phyloP scores from a whole-genome alignment of 2,329 filamentous ascomycete species.

The Aureobasidium sp. region DNA sequence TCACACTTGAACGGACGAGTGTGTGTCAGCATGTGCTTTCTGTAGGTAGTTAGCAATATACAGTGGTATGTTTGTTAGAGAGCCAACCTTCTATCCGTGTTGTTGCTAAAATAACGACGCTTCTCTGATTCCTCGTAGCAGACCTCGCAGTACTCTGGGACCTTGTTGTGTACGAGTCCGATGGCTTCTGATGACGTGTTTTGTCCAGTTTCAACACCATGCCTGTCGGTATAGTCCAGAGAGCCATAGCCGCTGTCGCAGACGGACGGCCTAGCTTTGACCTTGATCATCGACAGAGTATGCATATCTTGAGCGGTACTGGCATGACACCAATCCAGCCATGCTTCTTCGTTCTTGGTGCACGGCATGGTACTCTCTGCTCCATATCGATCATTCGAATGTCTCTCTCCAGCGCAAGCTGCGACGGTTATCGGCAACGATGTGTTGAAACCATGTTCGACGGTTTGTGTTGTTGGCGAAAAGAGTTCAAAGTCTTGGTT shows the following conservation, averaged over 20 bases:
- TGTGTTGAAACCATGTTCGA: background rate
- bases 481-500: slow-evolving; percentile 4
- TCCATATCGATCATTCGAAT: background rate
- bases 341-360: background rate
- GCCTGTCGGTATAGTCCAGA: background rate
- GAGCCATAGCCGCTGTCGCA: slow-evolving; percentile 9
- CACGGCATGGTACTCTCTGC: background rate
- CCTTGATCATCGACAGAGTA: background rate
- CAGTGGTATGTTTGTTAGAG: background rate
- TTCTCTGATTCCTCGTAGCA: slow-evolving; percentile 1
- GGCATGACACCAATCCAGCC: background rate
- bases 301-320: background rate
- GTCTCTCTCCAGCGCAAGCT: background rate
- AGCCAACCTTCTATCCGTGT: background rate
- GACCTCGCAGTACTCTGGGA: background rate
- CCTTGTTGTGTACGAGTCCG: background rate
- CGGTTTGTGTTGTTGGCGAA: background rate
- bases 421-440: background rate
- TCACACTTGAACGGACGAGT: slow-evolving; percentile 10
- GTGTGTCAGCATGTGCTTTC: slow-evolving; percentile 9
- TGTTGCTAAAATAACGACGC: slow-evolving; percentile 6
- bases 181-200: background rate
- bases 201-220: background rate
- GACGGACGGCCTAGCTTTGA: background rate
- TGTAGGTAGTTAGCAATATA: background rate